Evolutionary conservation across 23 red algal genomes (phyloP), one percentile per base, ranked within the genome.

Genomic region (Cyanidioschyzon merolae): DNA sequence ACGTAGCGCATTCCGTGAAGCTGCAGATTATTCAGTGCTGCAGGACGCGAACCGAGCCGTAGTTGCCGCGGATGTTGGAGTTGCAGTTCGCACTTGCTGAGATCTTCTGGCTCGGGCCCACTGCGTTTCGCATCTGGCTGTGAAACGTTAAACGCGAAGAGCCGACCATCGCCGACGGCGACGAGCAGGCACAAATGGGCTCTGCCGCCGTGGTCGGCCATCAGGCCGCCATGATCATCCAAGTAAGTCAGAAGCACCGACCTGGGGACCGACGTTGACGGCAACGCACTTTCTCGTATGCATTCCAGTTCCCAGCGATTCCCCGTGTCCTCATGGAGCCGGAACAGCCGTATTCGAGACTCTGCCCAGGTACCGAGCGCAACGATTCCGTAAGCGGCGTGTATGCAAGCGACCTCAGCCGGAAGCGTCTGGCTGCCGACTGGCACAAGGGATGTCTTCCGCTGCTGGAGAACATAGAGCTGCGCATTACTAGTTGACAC

Each of bases 1-100:
- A 96, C 83, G 80, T 87, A 84, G 31, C 79, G 57, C 24, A 84
- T 50, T 75, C 82, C 87, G 12, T 80, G 75, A 68, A 80, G 86
- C 58, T 67, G 76, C 77, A 96, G 86, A 37, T 83, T 41, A 50
- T 79, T 89, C 31, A 98, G 63, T 15, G 89, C 68, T 15, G 94
- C 88, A n/a, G 94, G 88, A 38, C 90, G 88, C 1, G 88, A 83
- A 17, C 94, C 94, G 2, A 98, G 74, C 3, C 76, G 86, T 51
- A 98, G 40, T 80, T 87, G 84, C 24, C 88, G 79, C 1, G 83
- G 76, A 75, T 98, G 87, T 37, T 79, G 83, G 18, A 86, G 58
- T 2, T 82, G 71, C 74, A 75, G 50, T 63, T 75, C 31, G 58
- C 45, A 34, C 38, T 74, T 38, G 16, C 59, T 40, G 37, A 39